Conservation (phyloP, 495 filamentous ascomycete genomes). For the Xylaria sp. region DNA sequence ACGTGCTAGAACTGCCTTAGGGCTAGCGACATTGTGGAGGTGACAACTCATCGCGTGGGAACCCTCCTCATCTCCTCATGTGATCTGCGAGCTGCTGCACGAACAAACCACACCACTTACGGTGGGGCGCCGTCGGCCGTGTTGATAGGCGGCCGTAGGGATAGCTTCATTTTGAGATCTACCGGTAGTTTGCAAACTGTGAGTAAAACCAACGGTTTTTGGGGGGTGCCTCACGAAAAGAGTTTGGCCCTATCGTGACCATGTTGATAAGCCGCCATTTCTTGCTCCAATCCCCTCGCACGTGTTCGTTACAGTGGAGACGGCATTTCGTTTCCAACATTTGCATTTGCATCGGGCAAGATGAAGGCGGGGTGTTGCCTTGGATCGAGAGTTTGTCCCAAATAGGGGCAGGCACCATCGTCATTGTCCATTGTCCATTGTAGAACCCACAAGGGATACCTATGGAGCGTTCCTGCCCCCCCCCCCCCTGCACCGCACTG, state of each 20-base stretch:
- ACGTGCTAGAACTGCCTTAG: slow-evolving; percentile 14
- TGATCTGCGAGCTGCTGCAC: slow-evolving; percentile 28
- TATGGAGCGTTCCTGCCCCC: too few relatives aligned
- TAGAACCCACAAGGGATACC: slow-evolving; percentile 1
- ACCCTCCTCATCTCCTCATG: slow-evolving; percentile 29
- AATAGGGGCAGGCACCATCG: slow-evolving; percentile 13
- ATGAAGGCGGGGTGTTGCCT: slow-evolving; percentile 14
- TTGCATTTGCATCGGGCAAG: background rate
- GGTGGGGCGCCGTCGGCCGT: slow-evolving; percentile 18
- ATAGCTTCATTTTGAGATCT: slow-evolving; percentile 24
- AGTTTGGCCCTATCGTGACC: background rate
- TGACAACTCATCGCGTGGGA: slow-evolving; percentile 29
- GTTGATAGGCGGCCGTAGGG: slow-evolving; percentile 17
- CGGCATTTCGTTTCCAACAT: background rate
- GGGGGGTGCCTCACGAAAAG: slow-evolving; percentile 1
- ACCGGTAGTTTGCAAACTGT: slow-evolving; percentile 8
- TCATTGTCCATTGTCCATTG: background rate
- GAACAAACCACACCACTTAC: slow-evolving; percentile 26
- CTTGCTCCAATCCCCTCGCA: background rate
- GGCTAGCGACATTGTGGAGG: slow-evolving; percentile 26
- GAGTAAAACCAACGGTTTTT: background rate
- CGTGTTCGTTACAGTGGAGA: background rate
- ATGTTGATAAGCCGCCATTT: slow-evolving; percentile 3
- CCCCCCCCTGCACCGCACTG: background rate
- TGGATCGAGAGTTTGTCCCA: background rate